Conservation (phyloP, 2,329 filamentous ascomycete genomes). For the Exophiala calicioides region DNA sequence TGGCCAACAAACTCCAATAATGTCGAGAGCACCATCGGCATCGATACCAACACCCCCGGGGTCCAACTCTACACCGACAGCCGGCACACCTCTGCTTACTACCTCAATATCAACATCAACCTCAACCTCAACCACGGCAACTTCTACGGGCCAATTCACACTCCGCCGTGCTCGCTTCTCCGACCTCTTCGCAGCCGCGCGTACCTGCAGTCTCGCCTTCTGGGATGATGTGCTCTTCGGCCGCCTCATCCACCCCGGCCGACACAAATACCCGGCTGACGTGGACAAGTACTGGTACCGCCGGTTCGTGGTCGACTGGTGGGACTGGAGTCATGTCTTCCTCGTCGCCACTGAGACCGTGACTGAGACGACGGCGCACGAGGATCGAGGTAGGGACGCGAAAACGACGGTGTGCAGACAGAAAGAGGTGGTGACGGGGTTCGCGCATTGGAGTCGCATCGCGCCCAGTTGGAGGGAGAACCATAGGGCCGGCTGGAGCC, state of each 20-base stretch:
- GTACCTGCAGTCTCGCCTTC: constrained; percentile 21
- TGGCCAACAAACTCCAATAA: too few species aligned
- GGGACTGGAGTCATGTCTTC: constrained; percentile 28
- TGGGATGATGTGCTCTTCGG: constrained; percentile 29
- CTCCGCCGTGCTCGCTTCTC: constrained; percentile 22
- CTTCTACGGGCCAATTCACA: constrained; percentile 8
- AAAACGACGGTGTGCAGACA: too few species aligned
- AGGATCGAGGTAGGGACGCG: not conserved
- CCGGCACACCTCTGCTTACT: not conserved
- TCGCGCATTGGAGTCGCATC: constrained; percentile 28
- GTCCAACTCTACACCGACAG: not conserved
- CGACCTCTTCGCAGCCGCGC: constrained; percentile 23
- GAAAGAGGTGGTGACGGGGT: constrained; percentile 22
- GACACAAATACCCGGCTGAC: constrained; percentile 22
- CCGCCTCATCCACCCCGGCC: constrained; percentile 25
- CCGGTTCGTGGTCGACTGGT: constrained; percentile 27
- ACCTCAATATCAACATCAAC: not conserved
- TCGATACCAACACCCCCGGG: not conserved
- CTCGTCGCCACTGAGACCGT: constrained; percentile 22
- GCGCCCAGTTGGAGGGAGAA: constrained; percentile 19
- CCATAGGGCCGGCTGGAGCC: constrained; percentile 23
- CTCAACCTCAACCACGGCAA: not conserved
- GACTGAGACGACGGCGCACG: not conserved
- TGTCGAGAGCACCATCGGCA: not conserved
- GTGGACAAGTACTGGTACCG: constrained; percentile 28